Base-by-base conservation (phyloP, 371 early-diverging fungal genomes). In the Smittium culicis region DNA sequence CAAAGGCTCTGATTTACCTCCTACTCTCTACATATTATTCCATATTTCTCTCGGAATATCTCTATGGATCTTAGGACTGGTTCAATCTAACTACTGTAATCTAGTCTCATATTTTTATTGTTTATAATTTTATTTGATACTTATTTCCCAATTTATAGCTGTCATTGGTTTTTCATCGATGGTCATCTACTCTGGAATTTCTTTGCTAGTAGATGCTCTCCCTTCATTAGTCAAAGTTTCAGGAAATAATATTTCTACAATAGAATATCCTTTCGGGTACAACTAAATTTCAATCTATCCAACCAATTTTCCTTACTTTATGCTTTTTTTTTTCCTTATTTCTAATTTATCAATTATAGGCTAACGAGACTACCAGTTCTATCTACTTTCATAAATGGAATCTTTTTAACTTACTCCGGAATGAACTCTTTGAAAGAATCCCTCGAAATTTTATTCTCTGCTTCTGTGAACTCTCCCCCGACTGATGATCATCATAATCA, bases 371-470 rank as follows among this genome's bases (percentile, higher is more conserved):
- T 76, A 54, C 70, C 72, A 1, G 69, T 71, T 56, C 20, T 76
- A 16, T 35, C 70, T 28, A 64, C 63, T 66, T 76, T 76, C 65
- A 54, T 71, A 54, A 76, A 76, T 66, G 65, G 68, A 56, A 58
- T 76, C 14, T 64, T 64, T 5, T 55, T 76, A 32, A 57, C 74
- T 54, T 76, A 76, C 30, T 65, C 75, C 28, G 73, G 64, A n/a
- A 64, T 75, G 34, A 74, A 76, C 61, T 68, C 76, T 29, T 66
- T 76, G 20, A 75, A 73, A 63, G 76, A 76, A 29, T 69, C 71
- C 2, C 29, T 70, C 33, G 76, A 76, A 69, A 70, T 73, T 45
- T 63, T 11, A 14, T 34, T 63, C n/a, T 63, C 34, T 8, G 63
- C 11, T 5, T n/a, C 27, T 5, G 60, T 20, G 20, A 45, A 45